These are phyloP conservation scores for Nymphaea thermarum DNA, from an alignment of 164 flowering plant genomes.

Conservation along the genomic window DNA sequence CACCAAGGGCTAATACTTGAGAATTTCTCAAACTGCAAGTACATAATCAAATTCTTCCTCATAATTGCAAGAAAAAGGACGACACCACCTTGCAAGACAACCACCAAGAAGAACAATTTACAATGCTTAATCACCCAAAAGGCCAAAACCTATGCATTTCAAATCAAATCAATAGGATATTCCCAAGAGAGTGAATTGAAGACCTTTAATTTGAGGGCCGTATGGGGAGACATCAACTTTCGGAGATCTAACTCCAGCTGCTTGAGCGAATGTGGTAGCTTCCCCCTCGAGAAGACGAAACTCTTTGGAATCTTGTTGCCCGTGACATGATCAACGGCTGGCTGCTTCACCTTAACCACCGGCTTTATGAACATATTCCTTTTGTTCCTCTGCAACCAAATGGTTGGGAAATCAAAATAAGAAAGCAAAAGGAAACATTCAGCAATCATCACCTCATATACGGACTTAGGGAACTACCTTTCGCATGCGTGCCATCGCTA, in stretches of 20 bases:
- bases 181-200: neutral
- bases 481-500: neutral
- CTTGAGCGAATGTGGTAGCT: slow-evolving; percentile 52
- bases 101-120: neutral
- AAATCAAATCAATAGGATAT: neutral
- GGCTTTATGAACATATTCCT: slow-evolving; percentile 43
- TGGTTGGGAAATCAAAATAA: neutral
- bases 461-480: neutral
- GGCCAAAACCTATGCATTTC: too few species aligned
- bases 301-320: slow-evolving; percentile 88
- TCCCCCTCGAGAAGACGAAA: slow-evolving; percentile 74
- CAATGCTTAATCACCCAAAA: neutral
- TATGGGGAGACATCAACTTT: slow-evolving; percentile 79
- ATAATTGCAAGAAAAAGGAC: neutral
- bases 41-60: too few species aligned
- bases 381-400: slow-evolving; percentile 27
- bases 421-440: neutral
- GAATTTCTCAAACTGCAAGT: too few species aligned
- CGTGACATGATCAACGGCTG: slow-evolving; percentile 61
- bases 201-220: slow-evolving; percentile 90
- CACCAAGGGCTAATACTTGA: too few species aligned
- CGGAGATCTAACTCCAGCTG: slow-evolving; percentile 76
- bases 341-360: slow-evolving; percentile 17
- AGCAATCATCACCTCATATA: neutral
- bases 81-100: neutral